Evolutionary conservation across 1,284 basidiomycete genomes (phyloP).

Genomic region (Cutaneotrichosporon cyanovorans): DNA sequence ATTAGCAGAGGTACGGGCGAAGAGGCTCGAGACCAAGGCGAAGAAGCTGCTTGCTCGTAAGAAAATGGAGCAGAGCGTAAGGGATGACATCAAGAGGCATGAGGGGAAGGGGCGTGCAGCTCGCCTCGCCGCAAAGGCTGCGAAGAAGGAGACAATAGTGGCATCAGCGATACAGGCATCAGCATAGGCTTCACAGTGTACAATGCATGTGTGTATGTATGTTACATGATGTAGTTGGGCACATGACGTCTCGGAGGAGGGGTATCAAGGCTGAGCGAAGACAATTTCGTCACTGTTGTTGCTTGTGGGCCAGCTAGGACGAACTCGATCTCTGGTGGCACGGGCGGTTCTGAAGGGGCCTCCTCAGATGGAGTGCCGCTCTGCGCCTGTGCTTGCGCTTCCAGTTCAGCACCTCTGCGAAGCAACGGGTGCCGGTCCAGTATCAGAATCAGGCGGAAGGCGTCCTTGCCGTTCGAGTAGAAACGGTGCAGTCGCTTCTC

Average conservation of each 20-base stretch:
- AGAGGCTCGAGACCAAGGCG: slow-evolving; percentile 48
- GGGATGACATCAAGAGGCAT: slow-evolving; percentile 1
- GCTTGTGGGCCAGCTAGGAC: not conserved
- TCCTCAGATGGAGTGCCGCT: not conserved
- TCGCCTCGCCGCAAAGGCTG: slow-evolving; percentile 4
- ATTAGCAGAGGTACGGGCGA: slow-evolving; percentile 52
- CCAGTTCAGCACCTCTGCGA: not conserved
- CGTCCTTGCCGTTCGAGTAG: slow-evolving; percentile 68
- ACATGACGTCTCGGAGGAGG: not conserved
- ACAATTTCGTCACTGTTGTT: not conserved
- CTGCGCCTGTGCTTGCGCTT: not conserved
- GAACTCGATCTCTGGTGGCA: not conserved
- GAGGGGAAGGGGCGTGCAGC: not conserved
- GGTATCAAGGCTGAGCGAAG: not conserved
- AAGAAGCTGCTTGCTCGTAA: slow-evolving; percentile 36
- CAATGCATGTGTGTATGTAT: not conserved
- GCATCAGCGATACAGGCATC: not conserved
- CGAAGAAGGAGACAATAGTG: not conserved
- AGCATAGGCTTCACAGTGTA: too few species aligned
- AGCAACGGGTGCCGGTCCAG: not conserved
- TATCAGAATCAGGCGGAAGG: slow-evolving; percentile 21
- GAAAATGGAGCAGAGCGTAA: slow-evolving; percentile 8
- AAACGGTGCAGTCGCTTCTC: slow-evolving; percentile 93
- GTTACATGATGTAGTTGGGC: slow-evolving; percentile 2
- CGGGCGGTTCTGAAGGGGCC: not conserved